phyloP scores from a whole-genome alignment of 2,329 filamentous ascomycete genomes.

The Setomelanomma holmii region DNA sequence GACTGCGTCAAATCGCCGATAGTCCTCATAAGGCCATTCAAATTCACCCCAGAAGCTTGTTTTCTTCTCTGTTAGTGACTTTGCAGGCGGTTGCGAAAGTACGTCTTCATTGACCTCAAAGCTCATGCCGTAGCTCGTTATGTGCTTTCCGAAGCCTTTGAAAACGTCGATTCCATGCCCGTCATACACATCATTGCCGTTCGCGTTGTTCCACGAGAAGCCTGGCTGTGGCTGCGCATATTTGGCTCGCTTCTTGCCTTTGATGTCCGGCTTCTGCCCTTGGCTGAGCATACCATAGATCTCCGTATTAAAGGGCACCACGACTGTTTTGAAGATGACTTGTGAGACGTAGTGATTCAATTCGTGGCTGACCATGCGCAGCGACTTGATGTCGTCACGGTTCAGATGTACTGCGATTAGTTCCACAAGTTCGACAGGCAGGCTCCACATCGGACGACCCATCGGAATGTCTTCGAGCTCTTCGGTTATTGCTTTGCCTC shows the following conservation, averaged over 20 bases:
- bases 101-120: conserved; percentile 69
- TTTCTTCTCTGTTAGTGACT: conserved; percentile 62
- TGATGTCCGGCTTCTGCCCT: conserved; percentile 42
- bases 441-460: conserved; percentile 48
- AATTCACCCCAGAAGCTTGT: conserved; percentile 70
- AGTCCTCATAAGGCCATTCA: conserved; percentile 67
- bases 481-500: background rate
- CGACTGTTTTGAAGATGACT: conserved; percentile 67
- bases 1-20: conserved; percentile 66
- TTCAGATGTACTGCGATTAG: conserved; percentile 63
- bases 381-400: conserved; percentile 64
- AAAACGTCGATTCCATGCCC: conserved; percentile 70
- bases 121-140: conserved; percentile 70
- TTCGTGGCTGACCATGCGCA: conserved; percentile 68
- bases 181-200: conserved; percentile 55
- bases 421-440: conserved; percentile 70
- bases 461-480: background rate
- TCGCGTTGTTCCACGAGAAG: conserved; percentile 53
- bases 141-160: conserved; percentile 65
- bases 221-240: conserved; percentile 26
- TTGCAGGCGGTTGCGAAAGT: conserved; percentile 61
- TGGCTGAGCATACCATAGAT: conserved; percentile 64
- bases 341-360: conserved; percentile 66
- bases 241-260: conserved; percentile 45
- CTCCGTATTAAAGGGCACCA: conserved; percentile 70